Conservation (phyloP, 2,329 filamentous ascomycete species). For the Didymella pomorum region DNA sequence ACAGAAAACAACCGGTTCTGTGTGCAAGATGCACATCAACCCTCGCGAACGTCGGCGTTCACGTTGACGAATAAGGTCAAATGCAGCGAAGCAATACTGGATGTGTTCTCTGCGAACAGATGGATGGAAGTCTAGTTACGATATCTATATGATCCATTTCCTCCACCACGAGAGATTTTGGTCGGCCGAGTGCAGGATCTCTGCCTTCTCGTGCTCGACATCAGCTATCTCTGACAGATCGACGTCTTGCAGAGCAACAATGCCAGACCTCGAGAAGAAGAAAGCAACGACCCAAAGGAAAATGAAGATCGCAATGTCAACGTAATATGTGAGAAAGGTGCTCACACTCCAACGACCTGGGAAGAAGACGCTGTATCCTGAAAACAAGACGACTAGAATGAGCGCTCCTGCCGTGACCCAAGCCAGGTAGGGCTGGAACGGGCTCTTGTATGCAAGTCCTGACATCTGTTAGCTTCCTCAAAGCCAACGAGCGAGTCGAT, state of each 20-base stretch:
- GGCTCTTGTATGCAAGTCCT: not conserved
- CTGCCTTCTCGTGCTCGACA: not conserved
- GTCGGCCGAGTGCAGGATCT: not conserved
- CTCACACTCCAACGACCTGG: not conserved
- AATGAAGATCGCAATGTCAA: not conserved
- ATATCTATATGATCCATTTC: not conserved
- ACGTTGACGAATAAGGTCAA: not conserved
- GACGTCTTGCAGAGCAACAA: not conserved
- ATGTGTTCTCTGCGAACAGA: not conserved
- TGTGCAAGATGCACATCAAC: not conserved
- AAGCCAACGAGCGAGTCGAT: not conserved
- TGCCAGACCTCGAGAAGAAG: not conserved
- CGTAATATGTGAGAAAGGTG: not conserved
- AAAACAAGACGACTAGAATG: not conserved
- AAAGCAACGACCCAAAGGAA: not conserved
- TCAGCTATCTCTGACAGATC: not conserved
- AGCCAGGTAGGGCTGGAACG: not conserved
- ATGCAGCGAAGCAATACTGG: not conserved
- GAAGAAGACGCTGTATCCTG: not conserved
- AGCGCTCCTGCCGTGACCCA: not conserved
- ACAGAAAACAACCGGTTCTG: not conserved
- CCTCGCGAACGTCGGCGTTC: not conserved
- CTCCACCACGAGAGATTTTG: not conserved
- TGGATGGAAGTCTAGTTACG: not conserved
- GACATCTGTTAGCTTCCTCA: not conserved